Conservation (phyloP, 257 asterid species). For the Parsonsia alboflavescens region DNA sequence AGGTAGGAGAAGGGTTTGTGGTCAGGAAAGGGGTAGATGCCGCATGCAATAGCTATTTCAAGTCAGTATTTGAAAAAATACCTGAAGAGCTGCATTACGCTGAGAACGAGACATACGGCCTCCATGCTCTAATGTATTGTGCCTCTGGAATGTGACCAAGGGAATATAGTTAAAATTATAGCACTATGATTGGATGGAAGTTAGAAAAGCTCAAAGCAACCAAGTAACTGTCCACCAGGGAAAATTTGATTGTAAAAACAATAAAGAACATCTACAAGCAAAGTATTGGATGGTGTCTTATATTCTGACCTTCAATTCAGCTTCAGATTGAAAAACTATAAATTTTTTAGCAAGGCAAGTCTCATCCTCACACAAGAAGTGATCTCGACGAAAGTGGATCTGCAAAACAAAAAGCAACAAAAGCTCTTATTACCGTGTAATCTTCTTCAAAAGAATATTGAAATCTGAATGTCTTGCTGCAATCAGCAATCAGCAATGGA, state of each 20-base stretch:
- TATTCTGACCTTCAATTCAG: conserved; percentile 74
- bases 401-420: conserved; percentile 25
- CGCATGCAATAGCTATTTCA: background rate
- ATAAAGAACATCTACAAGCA: background rate
- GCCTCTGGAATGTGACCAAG: conserved; percentile 59
- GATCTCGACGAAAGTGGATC: conserved; percentile 82
- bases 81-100: conserved; percentile 99
- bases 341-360: conserved; percentile 85
- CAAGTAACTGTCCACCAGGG: background rate
- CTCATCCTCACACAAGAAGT: conserved; percentile 90
- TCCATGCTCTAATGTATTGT: conserved; percentile 82
- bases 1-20: background rate
- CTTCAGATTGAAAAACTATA: conserved; percentile 68
- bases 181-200: background rate
- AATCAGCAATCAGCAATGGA: conserved; percentile 12
- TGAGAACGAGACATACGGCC: conserved; percentile 95
- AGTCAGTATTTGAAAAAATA: conserved; percentile 20
- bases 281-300: background rate
- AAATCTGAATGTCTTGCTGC: background rate
- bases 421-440: background rate
- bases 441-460: conserved; percentile 11
- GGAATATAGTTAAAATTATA: conserved; percentile 7
- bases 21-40: background rate
- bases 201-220: conserved; percentile 1
- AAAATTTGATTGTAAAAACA: background rate